phyloP scores from a whole-genome alignment of 1,139 yeast species.

The Suhomyces anneliseae region DNA sequence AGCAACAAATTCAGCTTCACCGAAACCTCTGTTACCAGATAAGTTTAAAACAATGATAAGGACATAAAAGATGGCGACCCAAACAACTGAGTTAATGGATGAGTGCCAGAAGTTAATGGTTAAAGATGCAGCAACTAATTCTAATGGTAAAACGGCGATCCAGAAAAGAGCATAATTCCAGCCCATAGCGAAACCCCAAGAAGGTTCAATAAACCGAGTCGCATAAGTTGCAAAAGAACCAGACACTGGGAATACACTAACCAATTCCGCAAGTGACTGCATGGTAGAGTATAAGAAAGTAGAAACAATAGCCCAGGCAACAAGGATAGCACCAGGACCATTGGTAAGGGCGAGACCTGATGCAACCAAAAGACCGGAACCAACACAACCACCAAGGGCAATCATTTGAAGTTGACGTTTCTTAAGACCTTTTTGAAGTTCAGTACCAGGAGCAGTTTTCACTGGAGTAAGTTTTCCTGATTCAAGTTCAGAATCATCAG shows the following conservation, averaged over 20 bases:
- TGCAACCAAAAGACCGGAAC: constrained; percentile 38
- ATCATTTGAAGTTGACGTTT: constrained; percentile 40
- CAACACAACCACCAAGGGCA: constrained; percentile 42
- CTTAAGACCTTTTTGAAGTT: constrained; percentile 30
- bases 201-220: constrained; percentile 63
- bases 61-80: constrained; percentile 66
- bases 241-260: constrained; percentile 64
- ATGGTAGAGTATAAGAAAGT: constrained; percentile 60
- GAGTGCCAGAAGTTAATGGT: constrained; percentile 68
- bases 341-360: constrained; percentile 36
- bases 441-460: constrained; percentile 1
- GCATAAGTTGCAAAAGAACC: constrained; percentile 74
- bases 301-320: constrained; percentile 46
- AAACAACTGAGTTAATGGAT: constrained; percentile 57
- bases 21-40: constrained; percentile 63
- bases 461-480: background rate
- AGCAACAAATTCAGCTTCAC: constrained; percentile 65
- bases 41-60: constrained; percentile 56
- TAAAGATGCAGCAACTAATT: constrained; percentile 69
- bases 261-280: constrained; percentile 68
- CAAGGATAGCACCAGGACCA: constrained; percentile 41
- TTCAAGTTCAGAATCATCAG: constrained; percentile 2
- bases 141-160: constrained; percentile 68
- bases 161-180: constrained; percentile 71
- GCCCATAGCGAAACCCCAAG: constrained; percentile 77